Base-by-base conservation (phyloP, 2,329 filamentous ascomycete species). In the Colletotrichum chlorophyti region DNA sequence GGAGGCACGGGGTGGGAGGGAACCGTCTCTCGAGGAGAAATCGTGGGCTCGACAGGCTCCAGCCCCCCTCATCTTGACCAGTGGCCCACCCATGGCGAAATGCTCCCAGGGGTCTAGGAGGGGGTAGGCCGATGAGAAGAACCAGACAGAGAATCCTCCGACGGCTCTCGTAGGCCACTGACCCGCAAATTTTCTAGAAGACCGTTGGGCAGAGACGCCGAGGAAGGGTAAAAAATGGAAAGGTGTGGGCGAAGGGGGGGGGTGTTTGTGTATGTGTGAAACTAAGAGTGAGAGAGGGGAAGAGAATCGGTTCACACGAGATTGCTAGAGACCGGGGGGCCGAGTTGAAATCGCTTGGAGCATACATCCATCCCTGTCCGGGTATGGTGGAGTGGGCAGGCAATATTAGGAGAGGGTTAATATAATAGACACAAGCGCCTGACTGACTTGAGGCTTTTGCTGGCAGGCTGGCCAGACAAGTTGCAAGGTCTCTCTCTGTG, bases 71-170 rank as follows among this genome's bases (percentile, higher is more conserved):
- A 31, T 42, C 26, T 26, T 21, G 40, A 45, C 67, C 70, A 72
- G 70, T 73, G 68, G 67, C 34, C 34, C 37, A 24, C 24, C 47
- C 38, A 32, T 37, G 50, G 43, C 37, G 15, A 10, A 31, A 15
- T n/a, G 24, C 9, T n/a, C n/a, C 42, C 32, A 31, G 37, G 65
- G 64, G 70, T 70, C 67, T 68, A 69, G 65, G 41, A 48, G 42
- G 58, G 45, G 14, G 55, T 42, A 41, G 29, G 50, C 71, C 73
- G 68, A 72, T 70, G 68, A 66, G 67, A 69, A 69, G 74, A 72
- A 76, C 76, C 74, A 74, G 72, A 72, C 69, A 70, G 71, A 75
- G 72, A 79, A 79, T 75, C 72, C 74, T 79, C 76, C 76, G 76
- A 78, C 64, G 65, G 64, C 65, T 69, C 70, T 72, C 64, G 69